A percentile compares a stretch with the other conserved stretches of the same genome.
Conservation (phyloP, 805 yeast species). For the Ogataea allantospora region DNA sequence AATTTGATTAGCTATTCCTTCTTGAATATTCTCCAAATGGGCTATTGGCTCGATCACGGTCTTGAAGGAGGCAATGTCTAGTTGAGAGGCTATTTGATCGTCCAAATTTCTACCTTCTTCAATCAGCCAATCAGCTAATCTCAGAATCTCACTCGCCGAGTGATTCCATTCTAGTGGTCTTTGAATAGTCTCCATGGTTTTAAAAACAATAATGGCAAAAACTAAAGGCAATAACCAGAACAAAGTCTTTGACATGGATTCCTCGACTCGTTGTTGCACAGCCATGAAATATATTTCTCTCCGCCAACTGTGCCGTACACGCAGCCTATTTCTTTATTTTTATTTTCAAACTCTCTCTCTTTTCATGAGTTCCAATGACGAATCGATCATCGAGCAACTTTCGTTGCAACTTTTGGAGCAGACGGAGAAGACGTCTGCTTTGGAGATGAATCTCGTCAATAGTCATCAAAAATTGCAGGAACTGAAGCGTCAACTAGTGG, state of each 20-base stretch:
- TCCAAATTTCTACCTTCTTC: slow-evolving; percentile 43
- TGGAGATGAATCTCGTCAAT: slow-evolving; percentile 33
- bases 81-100: slow-evolving; percentile 48
- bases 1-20: slow-evolving; percentile 47
- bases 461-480: slow-evolving; percentile 30
- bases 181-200: slow-evolving; percentile 28
- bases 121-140: slow-evolving; percentile 44
- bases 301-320: not conserved
- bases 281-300: too few species aligned
- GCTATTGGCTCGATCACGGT: slow-evolving; percentile 54
- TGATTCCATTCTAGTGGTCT: slow-evolving; percentile 57
- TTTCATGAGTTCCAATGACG: slow-evolving; percentile 1
- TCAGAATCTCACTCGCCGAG: slow-evolving; percentile 48
- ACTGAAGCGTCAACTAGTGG: slow-evolving; percentile 33
- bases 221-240: slow-evolving; percentile 7
- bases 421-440: slow-evolving; percentile 21
- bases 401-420: slow-evolving; percentile 29
- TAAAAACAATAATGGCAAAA: slow-evolving; percentile 1
- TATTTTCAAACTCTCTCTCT: not conserved
- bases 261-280: too few species aligned
- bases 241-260: slow-evolving; percentile 2
- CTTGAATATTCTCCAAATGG: slow-evolving; percentile 47
- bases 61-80: slow-evolving; percentile 53
- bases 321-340: not conserved
- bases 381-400: slow-evolving; percentile 23